Evolutionary conservation across 2,329 filamentous ascomycete genomes (phyloP).

Genomic region (Epichloe sibirici): DNA sequence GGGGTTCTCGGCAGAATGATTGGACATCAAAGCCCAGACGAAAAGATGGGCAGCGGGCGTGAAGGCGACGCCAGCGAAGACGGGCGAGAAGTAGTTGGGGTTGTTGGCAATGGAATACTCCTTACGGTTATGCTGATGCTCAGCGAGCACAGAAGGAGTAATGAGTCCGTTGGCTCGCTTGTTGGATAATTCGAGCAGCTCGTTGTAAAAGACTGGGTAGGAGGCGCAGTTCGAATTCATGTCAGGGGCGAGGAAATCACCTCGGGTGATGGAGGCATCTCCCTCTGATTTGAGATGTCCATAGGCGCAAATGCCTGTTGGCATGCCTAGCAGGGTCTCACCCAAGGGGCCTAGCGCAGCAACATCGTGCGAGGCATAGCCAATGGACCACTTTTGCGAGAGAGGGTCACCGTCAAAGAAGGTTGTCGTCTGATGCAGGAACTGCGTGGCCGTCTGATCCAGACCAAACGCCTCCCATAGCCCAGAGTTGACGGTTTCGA

Average conservation of each 20-base stretch:
- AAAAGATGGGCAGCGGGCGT: slow-evolving; percentile 36
- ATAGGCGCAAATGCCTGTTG: slow-evolving; percentile 5
- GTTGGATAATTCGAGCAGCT: slow-evolving; percentile 25
- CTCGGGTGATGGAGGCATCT: slow-evolving; percentile 7
- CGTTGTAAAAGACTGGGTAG: slow-evolving; percentile 10
- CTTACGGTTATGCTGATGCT: neutral
- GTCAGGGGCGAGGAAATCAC: neutral
- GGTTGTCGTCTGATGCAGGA: slow-evolving; percentile 2
- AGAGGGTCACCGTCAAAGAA: slow-evolving; percentile 6
- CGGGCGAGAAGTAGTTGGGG: slow-evolving; percentile 41
- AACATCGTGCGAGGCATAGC: slow-evolving; percentile 5
- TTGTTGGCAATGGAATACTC: slow-evolving; percentile 33
- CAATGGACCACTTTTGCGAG: slow-evolving; percentile 5
- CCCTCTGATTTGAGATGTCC: slow-evolving; percentile 11
- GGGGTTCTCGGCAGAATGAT: slow-evolving; percentile 29
- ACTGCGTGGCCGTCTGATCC: slow-evolving; percentile 4
- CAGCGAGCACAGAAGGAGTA: neutral
- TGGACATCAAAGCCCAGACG: slow-evolving; percentile 27
- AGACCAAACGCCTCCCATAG: slow-evolving; percentile 1
- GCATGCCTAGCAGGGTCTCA: slow-evolving; percentile 1
- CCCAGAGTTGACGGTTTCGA: slow-evolving; percentile 2
- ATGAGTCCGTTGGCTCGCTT: slow-evolving; percentile 26
- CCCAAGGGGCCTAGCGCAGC: neutral
- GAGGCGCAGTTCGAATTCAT: slow-evolving; percentile 3
- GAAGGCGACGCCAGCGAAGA: slow-evolving; percentile 33